These are phyloP conservation scores for Gaeumannomyces tritici DNA, from an alignment of 2,329 filamentous ascomycete species.

Conservation along the genomic window DNA sequence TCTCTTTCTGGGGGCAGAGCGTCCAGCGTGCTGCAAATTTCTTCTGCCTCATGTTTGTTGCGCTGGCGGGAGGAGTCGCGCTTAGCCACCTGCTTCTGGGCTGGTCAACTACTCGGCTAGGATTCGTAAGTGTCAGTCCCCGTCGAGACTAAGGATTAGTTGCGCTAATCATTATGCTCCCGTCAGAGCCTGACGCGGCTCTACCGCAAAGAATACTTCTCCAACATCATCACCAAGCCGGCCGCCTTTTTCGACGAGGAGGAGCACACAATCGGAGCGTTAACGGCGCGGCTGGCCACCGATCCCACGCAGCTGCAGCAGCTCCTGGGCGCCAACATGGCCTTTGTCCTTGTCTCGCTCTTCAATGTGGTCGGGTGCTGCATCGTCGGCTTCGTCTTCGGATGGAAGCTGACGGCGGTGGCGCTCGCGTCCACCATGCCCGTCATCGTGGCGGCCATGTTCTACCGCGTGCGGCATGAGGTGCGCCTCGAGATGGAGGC, in stretches of 20 bases:
- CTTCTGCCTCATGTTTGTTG: constrained; percentile 55
- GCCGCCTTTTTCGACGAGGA: constrained; percentile 51
- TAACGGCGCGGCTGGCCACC: constrained; percentile 43
- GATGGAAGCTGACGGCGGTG: constrained; percentile 67
- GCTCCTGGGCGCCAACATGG: constrained; percentile 53
- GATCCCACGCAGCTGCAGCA: constrained; percentile 53
- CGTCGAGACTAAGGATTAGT: too few species aligned
- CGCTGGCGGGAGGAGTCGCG: constrained; percentile 43
- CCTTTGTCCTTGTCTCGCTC: constrained; percentile 50
- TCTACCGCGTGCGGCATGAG: constrained; percentile 38
- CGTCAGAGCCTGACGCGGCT: constrained; percentile 33
- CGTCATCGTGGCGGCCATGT: constrained; percentile 22
- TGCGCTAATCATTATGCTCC: background rate
- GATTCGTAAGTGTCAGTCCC: constrained; percentile 18
- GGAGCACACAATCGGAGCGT: constrained; percentile 48
- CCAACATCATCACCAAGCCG: constrained; percentile 46
- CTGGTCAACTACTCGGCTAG: constrained; percentile 33
- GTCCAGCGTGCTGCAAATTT: constrained; percentile 36
- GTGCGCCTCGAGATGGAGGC: constrained; percentile 47
- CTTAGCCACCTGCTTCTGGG: constrained; percentile 44
- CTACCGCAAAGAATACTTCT: constrained; percentile 50
- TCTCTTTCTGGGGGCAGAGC: constrained; percentile 25
- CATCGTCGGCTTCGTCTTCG: constrained; percentile 58
- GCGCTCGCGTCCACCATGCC: constrained; percentile 24
- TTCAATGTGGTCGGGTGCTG: constrained; percentile 57